Base-by-base conservation (phyloP, 768 basidiomycete species). In the Psilocybe subaeruginosa region DNA sequence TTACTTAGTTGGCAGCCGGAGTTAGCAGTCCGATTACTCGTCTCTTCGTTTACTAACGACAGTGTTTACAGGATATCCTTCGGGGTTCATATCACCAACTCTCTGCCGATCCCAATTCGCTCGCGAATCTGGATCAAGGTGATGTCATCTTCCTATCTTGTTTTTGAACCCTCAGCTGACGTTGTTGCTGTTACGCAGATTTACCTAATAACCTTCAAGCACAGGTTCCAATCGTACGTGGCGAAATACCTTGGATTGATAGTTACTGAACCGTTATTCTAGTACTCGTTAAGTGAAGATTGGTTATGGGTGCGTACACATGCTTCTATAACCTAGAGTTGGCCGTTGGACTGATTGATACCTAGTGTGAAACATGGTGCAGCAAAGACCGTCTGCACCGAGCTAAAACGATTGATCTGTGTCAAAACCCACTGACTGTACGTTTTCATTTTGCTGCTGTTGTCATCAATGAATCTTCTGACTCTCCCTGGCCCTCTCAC, bases 311-410 rank as follows among this genome's bases (percentile, higher is more conserved):
- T 93, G 72, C 56, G 81, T 73, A 1, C 4, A 9, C n/a, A 14
- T 56, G 29, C 53, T 30, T 41, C 53, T 11, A 35, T 7, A 35
- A 35, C 6, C 33, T 11, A 35, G 7, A 11, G 7, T 4, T 35
- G 33, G 7, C 33, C 7, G 7, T 35, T 35, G 11, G 33, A 11
- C 33, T 35, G 11, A 35, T 35, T 35, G 33, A 11, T 16, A 64
- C 66, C 57, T 53, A 94, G 93, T 99, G 97, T 72, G 97, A 99
- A 80, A 99, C 97, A 0, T 99, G 97, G 97, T 99, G 97, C 69
- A 92, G 90, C 80, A 93, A 92, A 72, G 91, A 94, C 67, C 81
- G 93, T 43, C 75, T 95, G 0, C 76, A 92, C 68, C 83, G 87
- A 81, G 90, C 89, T 1, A 93, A 93, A 75, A 93, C 92, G 6